These are phyloP conservation scores for Akebia trifoliata DNA, from an alignment of 164 flowering plant genomes.

Conservation along the genomic window DNA sequence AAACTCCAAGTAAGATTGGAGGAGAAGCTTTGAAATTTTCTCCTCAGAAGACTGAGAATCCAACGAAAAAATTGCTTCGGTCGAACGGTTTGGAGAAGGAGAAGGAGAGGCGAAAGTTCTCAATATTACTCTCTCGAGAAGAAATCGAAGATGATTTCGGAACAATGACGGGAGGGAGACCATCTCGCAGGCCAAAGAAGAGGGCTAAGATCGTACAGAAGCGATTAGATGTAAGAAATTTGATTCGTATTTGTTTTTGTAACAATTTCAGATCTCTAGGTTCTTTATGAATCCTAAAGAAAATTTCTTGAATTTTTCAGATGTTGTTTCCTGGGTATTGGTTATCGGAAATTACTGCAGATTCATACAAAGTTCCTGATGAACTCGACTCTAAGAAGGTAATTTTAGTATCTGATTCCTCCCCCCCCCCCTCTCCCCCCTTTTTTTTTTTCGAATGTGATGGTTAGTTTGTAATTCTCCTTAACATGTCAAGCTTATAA, in stretches of 20 bases:
- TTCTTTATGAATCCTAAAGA: background rate
- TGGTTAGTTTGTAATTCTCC: background rate
- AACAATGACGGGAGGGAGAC: slow-evolving; percentile 43
- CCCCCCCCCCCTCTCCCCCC: no score
- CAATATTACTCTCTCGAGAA: slow-evolving; percentile 37
- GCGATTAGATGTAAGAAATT: slow-evolving; percentile 52
- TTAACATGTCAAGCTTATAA: background rate
- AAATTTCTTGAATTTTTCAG: slow-evolving; percentile 26
- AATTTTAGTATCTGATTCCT: no score
- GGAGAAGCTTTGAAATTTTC: slow-evolving; percentile 14
- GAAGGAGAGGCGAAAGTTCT: slow-evolving; percentile 41
- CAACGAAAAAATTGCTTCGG: no score
- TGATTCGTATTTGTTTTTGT: no score
- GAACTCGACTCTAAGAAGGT: slow-evolving; percentile 32
- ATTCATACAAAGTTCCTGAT: slow-evolving; percentile 47
- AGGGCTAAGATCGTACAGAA: slow-evolving; percentile 45
- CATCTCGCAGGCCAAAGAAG: slow-evolving; percentile 72
- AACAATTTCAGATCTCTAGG: background rate
- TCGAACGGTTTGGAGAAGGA: no score
- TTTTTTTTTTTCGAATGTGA: background rate
- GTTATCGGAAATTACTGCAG: slow-evolving; percentile 51
- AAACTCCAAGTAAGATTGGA: slow-evolving; percentile 31
- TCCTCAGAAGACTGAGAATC: slow-evolving; percentile 25
- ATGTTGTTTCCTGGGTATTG: slow-evolving; percentile 45
- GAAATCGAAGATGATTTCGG: slow-evolving; percentile 73